Percentiles rank a stretch among this genome's conserved stretches.
These are phyloP conservation scores for Apiotrichum akiyoshidainum DNA, from an alignment of 1,284 basidiomycete species.

Conservation along the genomic window DNA sequence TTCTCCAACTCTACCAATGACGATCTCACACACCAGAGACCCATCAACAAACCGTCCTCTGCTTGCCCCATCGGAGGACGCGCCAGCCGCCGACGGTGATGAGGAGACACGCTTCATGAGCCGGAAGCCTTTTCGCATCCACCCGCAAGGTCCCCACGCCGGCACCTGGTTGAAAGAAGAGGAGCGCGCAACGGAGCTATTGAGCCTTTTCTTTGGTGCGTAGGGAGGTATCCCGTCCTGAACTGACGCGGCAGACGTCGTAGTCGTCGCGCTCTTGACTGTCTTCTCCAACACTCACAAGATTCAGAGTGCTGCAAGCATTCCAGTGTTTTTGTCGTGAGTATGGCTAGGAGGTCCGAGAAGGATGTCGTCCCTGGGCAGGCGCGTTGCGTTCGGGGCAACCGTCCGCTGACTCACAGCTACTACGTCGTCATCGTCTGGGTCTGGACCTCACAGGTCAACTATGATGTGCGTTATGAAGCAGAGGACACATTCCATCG, in stretches of 20 bases:
- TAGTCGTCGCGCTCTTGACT: conserved; percentile 33
- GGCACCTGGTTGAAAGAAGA: conserved; percentile 26
- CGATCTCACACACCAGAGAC: too few relatives aligned
- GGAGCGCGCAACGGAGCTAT: conserved; percentile 26
- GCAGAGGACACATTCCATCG: conserved; percentile 36
- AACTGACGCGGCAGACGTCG: conserved; percentile 25
- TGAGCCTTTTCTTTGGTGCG: conserved; percentile 34
- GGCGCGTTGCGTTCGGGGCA: neutral
- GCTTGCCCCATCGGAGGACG: too few relatives aligned
- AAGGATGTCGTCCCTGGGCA: too few relatives aligned
- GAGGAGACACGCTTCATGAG: too few relatives aligned
- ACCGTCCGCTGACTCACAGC: neutral
- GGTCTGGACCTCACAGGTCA: conserved; percentile 36
- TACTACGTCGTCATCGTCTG: conserved; percentile 31
- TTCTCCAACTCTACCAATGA: too few relatives aligned
- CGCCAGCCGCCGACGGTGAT: too few relatives aligned
- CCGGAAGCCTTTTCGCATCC: neutral
- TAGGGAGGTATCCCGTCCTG: neutral
- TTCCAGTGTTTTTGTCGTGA: conserved; percentile 30
- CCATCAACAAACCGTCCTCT: too few relatives aligned
- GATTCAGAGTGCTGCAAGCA: conserved; percentile 21
- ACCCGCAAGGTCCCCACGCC: neutral
- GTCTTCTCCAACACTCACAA: conserved; percentile 32
- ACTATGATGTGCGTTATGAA: conserved; percentile 36
- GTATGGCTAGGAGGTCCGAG: neutral